phyloP scores from a whole-genome alignment of 768 basidiomycete species.

The Hypsizygus marmoreus region DNA sequence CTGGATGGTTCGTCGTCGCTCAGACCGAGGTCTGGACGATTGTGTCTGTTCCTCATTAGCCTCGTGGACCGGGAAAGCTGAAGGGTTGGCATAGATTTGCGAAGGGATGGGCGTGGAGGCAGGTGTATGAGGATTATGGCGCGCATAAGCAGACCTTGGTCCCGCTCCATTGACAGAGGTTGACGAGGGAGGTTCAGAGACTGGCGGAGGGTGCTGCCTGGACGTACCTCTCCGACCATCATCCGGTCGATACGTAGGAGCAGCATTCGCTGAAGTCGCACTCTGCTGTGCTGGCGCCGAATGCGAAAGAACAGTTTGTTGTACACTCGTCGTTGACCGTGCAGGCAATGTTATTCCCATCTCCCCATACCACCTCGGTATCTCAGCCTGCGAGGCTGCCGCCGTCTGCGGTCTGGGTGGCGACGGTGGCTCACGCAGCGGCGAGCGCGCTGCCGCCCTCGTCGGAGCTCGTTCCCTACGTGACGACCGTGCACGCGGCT shows the following conservation, averaged over 20 bases:
- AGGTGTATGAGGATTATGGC: too few relatives aligned
- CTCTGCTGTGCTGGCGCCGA: background rate
- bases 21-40: background rate
- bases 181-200: background rate
- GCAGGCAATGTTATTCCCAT: background rate
- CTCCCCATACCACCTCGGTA: slow-evolving; percentile 3
- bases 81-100: background rate
- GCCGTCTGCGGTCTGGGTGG: background rate
- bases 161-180: too few relatives aligned
- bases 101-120: background rate
- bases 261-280: background rate
- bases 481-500: background rate
- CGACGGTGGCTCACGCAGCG: background rate
- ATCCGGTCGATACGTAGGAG: background rate
- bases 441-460: background rate
- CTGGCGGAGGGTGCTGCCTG: background rate
- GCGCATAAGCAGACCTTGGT: too few relatives aligned
- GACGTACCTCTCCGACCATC: background rate
- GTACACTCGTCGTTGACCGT: background rate
- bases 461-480: background rate
- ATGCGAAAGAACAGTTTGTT: background rate
- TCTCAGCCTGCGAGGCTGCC: background rate
- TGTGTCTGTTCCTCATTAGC: background rate
- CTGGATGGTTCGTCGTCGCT: slow-evolving; percentile 4
- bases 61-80: background rate